These are phyloP conservation scores for Trichoderma simmonsii DNA, from an alignment of 2,329 filamentous ascomycete species.

Conservation along the genomic window DNA sequence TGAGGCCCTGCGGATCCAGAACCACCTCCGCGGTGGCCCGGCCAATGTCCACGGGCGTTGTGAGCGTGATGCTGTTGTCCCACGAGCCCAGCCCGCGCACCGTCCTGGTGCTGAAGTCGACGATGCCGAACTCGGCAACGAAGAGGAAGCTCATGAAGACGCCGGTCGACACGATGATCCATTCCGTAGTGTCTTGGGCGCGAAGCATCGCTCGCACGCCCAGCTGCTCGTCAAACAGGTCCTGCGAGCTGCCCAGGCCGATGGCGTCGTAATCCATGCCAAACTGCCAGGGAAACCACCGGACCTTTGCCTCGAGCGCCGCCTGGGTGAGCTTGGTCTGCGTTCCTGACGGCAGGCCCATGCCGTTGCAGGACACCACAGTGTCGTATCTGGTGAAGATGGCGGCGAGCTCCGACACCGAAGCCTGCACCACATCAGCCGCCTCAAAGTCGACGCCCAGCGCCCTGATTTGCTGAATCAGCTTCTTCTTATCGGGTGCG, in stretches of 20 bases:
- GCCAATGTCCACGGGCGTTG: slow-evolving; percentile 62
- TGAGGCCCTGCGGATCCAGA: slow-evolving; percentile 36
- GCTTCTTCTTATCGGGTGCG: slow-evolving; percentile 35
- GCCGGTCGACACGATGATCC: slow-evolving; percentile 66
- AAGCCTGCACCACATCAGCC: slow-evolving; percentile 42
- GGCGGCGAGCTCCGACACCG: slow-evolving; percentile 36
- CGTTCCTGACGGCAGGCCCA: slow-evolving; percentile 51
- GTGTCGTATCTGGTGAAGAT: slow-evolving; percentile 48
- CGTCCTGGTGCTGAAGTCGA: slow-evolving; percentile 43
- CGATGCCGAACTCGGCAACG: slow-evolving; percentile 58
- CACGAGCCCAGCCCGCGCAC: slow-evolving; percentile 58
- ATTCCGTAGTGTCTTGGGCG: slow-evolving; percentile 39
- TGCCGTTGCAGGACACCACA: slow-evolving; percentile 61
- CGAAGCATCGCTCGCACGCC: slow-evolving; percentile 54
- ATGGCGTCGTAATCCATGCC: slow-evolving; percentile 69
- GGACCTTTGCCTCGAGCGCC: slow-evolving; percentile 47
- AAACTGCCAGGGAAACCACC: slow-evolving; percentile 70
- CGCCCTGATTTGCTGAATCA: slow-evolving; percentile 33
- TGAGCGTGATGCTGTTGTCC: slow-evolving; percentile 61
- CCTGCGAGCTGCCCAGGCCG: slow-evolving; percentile 56
- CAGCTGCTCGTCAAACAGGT: slow-evolving; percentile 66
- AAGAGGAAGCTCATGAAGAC: slow-evolving; percentile 72
- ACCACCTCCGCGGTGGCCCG: slow-evolving; percentile 55
- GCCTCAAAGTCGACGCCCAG: slow-evolving; percentile 41
- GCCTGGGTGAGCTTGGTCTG: slow-evolving; percentile 58